Evolutionary conservation across 257 asterid species (phyloP), one percentile per base, ranked within the genome.

Genomic region (Nicotiana tabacum): DNA sequence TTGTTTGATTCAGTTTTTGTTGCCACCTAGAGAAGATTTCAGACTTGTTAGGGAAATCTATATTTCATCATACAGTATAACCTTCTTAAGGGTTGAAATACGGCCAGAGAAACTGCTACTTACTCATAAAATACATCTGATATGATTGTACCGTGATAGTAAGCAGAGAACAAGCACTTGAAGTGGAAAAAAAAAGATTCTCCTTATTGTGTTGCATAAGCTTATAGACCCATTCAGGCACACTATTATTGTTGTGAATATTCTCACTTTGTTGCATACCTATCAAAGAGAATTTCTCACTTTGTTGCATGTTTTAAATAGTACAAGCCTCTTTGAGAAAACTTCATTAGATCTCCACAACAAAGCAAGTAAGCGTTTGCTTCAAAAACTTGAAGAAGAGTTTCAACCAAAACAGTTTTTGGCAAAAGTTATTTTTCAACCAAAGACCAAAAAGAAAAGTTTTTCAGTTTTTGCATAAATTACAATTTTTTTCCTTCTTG

Each of bases 1-100:
- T 94, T 96, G 88, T 94, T 96, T 33, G 98, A 90, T 87, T 96
- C 99, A 10, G 98, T 93, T 88, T 96, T 96, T 43, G 98, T 96
- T 78, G 99, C 98, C 91, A 96, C 99, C 99, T 96, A 88, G 81
- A 86, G 70, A 58, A 77, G 81, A 82, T 76, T n/a, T 81, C 57
- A 53, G 88, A 83, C 56, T 68, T 81, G 88, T 78, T 60, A 83
- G 69, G 76, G 37, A 18, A 76, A 76, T 30, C 4, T 72, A 64
- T 56, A 48, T 37, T 24, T 37, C 46, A 24, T 24, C 32, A 74
- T 9, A 24, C 32, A 68, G 46, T 17, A 57, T 24, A 66, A 55
- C 61, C 43, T 67, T 76, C 27, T 76, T 18, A 76, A 51, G 16
- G 65, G 65, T 51, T 33, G 29, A 76, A 33, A 27, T 53, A 51